Conservation (phyloP, 495 filamentous ascomycete genomes). For the Aspergillus bridgeri region DNA sequence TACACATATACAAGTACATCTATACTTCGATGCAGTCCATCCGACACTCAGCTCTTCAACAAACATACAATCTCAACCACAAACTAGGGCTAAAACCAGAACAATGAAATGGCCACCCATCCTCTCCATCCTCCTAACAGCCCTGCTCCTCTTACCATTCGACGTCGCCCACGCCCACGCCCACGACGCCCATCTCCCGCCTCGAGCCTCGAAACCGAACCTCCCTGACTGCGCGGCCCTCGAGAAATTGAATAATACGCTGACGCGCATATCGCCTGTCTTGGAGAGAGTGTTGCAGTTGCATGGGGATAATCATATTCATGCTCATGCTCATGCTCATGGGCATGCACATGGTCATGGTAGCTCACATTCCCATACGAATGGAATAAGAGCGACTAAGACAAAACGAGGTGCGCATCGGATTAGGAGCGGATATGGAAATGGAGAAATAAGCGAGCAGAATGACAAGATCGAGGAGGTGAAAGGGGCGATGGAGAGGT, state of each 20-base stretch:
- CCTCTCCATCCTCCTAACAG: neutral
- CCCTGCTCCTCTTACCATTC: neutral
- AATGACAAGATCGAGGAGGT: neutral
- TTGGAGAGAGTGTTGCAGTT: neutral
- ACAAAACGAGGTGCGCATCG: neutral
- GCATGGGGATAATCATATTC: neutral
- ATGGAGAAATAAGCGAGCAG: neutral
- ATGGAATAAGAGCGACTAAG: neutral
- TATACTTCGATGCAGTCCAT: no score
- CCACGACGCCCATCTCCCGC: neutral
- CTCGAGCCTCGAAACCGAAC: neutral
- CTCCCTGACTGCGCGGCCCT: neutral
- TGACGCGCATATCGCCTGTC: slow-evolving; percentile 1
- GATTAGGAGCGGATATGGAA: no score
- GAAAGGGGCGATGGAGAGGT: neutral
- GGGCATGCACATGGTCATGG: neutral
- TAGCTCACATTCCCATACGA: neutral
- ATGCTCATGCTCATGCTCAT: neutral
- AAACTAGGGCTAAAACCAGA: neutral
- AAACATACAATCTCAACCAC: neutral
- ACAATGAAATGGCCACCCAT: neutral
- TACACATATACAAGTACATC: no score
- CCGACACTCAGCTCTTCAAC: no score
- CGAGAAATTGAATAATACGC: slow-evolving; percentile 2
- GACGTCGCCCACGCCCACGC: neutral